Evolutionary conservation across 2,329 filamentous ascomycete species (phyloP).

Genomic region (Xylariomycetidae sp.): DNA sequence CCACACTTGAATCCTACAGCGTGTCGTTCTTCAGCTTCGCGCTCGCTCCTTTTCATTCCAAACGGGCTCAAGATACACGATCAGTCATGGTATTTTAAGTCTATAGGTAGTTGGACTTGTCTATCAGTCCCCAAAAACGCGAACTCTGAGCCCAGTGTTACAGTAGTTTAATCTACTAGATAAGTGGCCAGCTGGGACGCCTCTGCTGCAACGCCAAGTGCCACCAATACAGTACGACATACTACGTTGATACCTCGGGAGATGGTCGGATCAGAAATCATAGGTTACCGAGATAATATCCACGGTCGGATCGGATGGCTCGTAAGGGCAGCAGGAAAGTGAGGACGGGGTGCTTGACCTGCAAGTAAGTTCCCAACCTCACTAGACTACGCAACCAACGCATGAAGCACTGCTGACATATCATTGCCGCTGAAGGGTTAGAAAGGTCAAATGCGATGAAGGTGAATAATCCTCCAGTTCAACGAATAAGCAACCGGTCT

Average conservation of each 20-base stretch:
- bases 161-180: neutral
- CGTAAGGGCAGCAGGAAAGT: constrained; percentile 23
- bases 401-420: neutral
- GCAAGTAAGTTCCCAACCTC: constrained; percentile 12
- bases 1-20: neutral
- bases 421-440: constrained; percentile 12
- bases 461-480: too few relatives aligned
- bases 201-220: neutral
- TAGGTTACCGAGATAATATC: neutral
- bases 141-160: neutral
- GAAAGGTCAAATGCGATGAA: constrained; percentile 22
- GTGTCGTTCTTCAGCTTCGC: too few relatives aligned
- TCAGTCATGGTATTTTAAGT: too few relatives aligned
- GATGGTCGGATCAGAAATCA: neutral
- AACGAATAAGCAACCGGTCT: too few relatives aligned
- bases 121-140: neutral
- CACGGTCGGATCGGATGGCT: constrained; percentile 12
- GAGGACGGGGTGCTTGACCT: constrained; percentile 21
- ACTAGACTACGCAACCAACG: neutral
- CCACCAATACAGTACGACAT: neutral
- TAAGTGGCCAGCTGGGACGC: neutral
- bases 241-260: too few relatives aligned
- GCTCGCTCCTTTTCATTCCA: constrained; percentile 3
- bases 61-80: too few relatives aligned
- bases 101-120: neutral